Conservation (phyloP, 2,329 filamentous ascomycete genomes). For the Cladosporium austrohemisphaericum region DNA sequence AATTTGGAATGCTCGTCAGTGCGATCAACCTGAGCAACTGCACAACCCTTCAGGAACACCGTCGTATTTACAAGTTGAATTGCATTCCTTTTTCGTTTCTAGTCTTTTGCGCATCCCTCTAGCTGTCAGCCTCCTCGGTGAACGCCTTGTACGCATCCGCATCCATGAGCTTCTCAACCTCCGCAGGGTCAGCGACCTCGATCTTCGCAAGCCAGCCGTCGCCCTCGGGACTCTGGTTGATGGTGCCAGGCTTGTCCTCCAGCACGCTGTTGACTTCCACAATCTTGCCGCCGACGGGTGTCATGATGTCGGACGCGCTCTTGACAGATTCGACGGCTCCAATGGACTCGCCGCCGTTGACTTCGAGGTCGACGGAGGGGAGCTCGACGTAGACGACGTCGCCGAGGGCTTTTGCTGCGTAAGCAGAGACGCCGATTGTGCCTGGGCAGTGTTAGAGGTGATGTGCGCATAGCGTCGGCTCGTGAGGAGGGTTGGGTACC, state of each 20-base stretch:
- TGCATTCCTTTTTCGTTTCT: conserved; percentile 1
- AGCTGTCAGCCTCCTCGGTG: conserved; percentile 48
- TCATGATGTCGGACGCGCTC: conserved; percentile 94
- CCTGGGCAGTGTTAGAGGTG: conserved; percentile 38
- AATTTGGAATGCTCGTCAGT: no score
- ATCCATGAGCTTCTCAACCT: conserved; percentile 75
- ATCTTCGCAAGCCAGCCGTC: conserved; percentile 94
- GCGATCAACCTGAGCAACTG: no score
- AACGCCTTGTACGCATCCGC: conserved; percentile 73
- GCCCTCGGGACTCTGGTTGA: conserved; percentile 86
- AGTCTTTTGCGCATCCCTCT: neutral
- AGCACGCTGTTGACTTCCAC: conserved; percentile 68
- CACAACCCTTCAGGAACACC: neutral
- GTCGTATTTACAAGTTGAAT: conserved; percentile 12
- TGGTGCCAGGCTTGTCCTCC: conserved; percentile 78
- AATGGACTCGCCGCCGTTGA: conserved; percentile 75
- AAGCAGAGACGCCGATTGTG: conserved; percentile 79
- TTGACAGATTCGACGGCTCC: conserved; percentile 98
- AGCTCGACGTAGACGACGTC: conserved; percentile 98
- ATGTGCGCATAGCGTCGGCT: conserved; percentile 6
- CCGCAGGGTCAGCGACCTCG: conserved; percentile 64
- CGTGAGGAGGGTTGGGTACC: conserved; percentile 46
- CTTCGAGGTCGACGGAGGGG: conserved; percentile 64
- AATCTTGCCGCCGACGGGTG: conserved; percentile 75
- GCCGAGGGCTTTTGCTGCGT: conserved; percentile 86